A percentile compares a stretch with the other conserved stretches of the same genome.
These are phyloP conservation scores for Zygotorulaspora sp. DNA, from an alignment of 805 yeast genomes.

Conservation along the genomic window DNA sequence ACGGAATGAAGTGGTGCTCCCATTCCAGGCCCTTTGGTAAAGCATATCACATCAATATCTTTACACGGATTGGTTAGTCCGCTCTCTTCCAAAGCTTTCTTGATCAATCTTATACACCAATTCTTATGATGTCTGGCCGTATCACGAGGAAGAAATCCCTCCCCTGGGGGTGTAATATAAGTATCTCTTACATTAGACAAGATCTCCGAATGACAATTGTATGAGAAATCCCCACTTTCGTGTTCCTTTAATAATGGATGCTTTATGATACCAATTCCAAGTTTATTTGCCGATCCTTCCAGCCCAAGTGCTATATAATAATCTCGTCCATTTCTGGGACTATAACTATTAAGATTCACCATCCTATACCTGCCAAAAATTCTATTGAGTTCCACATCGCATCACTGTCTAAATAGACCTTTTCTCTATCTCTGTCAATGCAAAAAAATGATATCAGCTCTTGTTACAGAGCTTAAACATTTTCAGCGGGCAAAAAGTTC, in stretches of 20 bases:
- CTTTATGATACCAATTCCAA: slow-evolving; percentile 87
- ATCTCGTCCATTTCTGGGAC: slow-evolving; percentile 31
- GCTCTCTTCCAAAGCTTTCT: slow-evolving; percentile 61
- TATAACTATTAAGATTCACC: slow-evolving; percentile 31
- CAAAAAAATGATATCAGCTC: too few relatives aligned
- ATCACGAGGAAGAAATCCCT: slow-evolving; percentile 94
- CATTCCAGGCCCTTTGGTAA: slow-evolving; percentile 99
- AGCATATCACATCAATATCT: slow-evolving; percentile 77
- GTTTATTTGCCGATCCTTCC: slow-evolving; percentile 95
- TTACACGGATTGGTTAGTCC: slow-evolving; percentile 39
- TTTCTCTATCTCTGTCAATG: too few relatives aligned
- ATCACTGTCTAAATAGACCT: too few relatives aligned
- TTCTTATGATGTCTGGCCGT: slow-evolving; percentile 95
- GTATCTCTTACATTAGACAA: slow-evolving; percentile 93
- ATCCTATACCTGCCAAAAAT: too few relatives aligned
- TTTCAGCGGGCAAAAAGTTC: too few relatives aligned
- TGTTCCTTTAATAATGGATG: slow-evolving; percentile 44
- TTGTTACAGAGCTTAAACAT: too few relatives aligned
- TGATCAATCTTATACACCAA: slow-evolving; percentile 82
- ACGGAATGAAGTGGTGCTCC: slow-evolving; percentile 97
- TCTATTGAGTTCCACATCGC: too few relatives aligned
- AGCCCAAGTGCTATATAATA: slow-evolving; percentile 78
- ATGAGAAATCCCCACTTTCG: slow-evolving; percentile 47
- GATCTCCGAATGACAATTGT: slow-evolving; percentile 62
- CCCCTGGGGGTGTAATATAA: slow-evolving; percentile 95